A percentile compares a stretch with the other conserved stretches of the same genome.
phyloP scores from a whole-genome alignment of 345 rosid genomes.

The Kernera saxatilis region DNA sequence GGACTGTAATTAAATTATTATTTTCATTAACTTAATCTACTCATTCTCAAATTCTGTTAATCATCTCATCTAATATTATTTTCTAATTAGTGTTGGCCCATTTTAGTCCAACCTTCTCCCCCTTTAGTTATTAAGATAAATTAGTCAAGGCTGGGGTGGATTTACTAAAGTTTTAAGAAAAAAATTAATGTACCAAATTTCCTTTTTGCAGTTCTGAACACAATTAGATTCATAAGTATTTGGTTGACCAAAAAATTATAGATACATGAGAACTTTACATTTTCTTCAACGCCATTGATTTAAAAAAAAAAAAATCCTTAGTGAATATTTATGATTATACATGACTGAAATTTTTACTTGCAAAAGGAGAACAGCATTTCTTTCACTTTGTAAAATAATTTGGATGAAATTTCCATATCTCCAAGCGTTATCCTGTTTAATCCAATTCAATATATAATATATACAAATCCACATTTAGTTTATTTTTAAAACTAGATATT shows the following conservation, averaged over 20 bases:
- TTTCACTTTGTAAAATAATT: background rate
- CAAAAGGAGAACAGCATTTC: background rate
- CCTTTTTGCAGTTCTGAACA: background rate
- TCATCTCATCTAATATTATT: background rate
- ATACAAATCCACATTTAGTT: background rate
- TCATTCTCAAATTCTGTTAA: background rate
- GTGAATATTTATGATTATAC: background rate
- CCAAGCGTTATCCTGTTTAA: background rate
- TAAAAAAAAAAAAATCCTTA: background rate
- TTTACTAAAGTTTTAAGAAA: background rate
- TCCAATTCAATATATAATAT: background rate
- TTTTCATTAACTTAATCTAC: background rate
- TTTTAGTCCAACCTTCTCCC: conserved; percentile 19
- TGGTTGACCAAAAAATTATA: background rate
- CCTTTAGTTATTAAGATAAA: background rate
- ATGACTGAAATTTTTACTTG: background rate
- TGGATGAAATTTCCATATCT: background rate
- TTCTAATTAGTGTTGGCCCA: background rate
- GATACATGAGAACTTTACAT: background rate
- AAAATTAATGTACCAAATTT: background rate
- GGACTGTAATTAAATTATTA: conserved; percentile 1
- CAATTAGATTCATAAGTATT: background rate
- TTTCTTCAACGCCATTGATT: background rate
- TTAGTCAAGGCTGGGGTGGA: background rate
- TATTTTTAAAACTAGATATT: background rate